These are phyloP conservation scores for Bipolaris gigantea DNA, from an alignment of 2,329 filamentous ascomycete species.

Conservation along the genomic window DNA sequence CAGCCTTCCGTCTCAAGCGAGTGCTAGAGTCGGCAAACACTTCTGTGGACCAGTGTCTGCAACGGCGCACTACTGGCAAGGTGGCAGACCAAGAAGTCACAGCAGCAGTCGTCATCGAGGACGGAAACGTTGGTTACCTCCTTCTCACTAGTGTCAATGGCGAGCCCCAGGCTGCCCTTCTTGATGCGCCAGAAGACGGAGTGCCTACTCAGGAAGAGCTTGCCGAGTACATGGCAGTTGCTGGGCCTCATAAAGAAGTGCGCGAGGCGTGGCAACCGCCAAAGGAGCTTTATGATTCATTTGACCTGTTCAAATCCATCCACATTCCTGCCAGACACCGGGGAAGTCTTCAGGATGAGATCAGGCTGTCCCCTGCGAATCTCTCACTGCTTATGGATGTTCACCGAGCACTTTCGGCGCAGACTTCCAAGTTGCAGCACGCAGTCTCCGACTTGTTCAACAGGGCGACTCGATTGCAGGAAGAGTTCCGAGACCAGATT, in stretches of 20 bases:
- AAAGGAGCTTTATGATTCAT: conserved; percentile 61
- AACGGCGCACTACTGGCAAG: conserved; percentile 28
- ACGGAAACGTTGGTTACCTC: conserved; percentile 61
- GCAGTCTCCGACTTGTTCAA: conserved; percentile 75
- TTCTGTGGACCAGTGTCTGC: conserved; percentile 53
- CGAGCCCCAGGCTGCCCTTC: conserved; percentile 54
- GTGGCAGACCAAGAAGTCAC: conserved; percentile 43
- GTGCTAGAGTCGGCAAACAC: conserved; percentile 57
- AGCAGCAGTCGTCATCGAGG: conserved; percentile 56
- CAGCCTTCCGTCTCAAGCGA: conserved; percentile 59
- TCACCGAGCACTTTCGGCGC: conserved; percentile 69
- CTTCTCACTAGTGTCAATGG: conserved; percentile 55
- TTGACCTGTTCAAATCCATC: conserved; percentile 59
- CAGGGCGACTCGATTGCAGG: conserved; percentile 67
- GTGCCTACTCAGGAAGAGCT: conserved; percentile 34
- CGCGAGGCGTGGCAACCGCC: conserved; percentile 68
- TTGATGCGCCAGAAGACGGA: conserved; percentile 52
- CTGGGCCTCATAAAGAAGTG: conserved; percentile 50
- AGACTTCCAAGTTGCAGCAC: conserved; percentile 68
- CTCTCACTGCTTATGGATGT: conserved; percentile 72
- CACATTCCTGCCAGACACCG: conserved; percentile 64
- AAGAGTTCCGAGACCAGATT: conserved; percentile 69
- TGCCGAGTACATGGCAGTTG: conserved; percentile 25
- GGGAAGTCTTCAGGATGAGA: conserved; percentile 65
- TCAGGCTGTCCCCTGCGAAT: conserved; percentile 70